phyloP scores from a whole-genome alignment of 768 basidiomycete species.

The Neoboletus brunneissimus region DNA sequence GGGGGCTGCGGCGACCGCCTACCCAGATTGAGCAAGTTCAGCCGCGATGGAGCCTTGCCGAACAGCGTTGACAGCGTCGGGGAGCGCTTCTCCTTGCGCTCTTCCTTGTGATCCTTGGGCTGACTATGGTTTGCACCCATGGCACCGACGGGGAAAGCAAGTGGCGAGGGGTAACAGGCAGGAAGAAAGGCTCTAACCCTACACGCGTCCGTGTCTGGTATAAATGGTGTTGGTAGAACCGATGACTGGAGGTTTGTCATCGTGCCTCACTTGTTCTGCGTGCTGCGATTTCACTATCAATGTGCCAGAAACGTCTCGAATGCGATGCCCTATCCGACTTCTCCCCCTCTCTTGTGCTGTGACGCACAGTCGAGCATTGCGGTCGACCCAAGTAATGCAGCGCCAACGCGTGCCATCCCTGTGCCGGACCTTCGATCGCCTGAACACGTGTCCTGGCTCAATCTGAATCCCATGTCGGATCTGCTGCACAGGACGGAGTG shows the following conservation, averaged over 20 bases:
- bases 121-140: constrained; percentile 32
- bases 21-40: constrained; percentile 27
- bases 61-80: constrained; percentile 23
- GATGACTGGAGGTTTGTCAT: constrained; percentile 15
- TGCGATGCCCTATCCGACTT: constrained; percentile 19
- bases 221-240: constrained; percentile 18
- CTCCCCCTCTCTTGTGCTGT: constrained; percentile 18
- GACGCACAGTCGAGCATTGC: constrained; percentile 5
- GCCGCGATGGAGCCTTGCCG: constrained; percentile 28
- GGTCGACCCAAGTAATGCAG: constrained; percentile 1
- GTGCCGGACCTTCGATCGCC: constrained; percentile 9
- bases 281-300: constrained; percentile 22
- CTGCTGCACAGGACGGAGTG: constrained; percentile 7
- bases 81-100: constrained; percentile 24
- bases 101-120: constrained; percentile 21
- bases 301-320: constrained; percentile 5
- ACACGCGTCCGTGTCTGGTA: constrained; percentile 8
- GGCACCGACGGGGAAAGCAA: neutral
- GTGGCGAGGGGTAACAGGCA: neutral
- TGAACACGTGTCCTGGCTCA: constrained; percentile 5
- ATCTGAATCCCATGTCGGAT: neutral
- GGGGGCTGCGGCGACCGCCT: constrained; percentile 32
- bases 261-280: constrained; percentile 30
- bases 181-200: constrained; percentile 14
- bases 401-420: constrained; percentile 15